Conservation (phyloP, 331 rosid species). For the Pyracantha coccinea region DNA sequence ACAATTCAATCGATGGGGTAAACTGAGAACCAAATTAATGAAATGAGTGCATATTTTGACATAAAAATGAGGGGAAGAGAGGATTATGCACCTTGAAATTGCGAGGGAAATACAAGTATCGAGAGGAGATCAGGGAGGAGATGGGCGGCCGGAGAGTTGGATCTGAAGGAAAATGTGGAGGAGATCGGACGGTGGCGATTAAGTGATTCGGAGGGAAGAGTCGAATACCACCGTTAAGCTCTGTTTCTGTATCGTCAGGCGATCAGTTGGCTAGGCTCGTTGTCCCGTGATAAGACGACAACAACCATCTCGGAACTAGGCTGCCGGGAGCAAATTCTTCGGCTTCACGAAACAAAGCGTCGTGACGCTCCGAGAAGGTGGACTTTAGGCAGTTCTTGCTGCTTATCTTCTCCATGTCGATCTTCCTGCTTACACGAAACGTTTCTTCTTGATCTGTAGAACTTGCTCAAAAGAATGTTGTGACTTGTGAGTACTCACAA, state of each 20-base stretch:
- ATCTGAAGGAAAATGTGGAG: constrained; percentile 7
- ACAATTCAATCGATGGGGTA: neutral
- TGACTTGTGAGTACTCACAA: too few species aligned
- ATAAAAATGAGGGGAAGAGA: neutral
- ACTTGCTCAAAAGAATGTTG: too few species aligned
- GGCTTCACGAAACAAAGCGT: too few species aligned
- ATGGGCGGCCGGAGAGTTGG: neutral
- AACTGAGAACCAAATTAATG: neutral
- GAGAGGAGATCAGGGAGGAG: constrained; percentile 6
- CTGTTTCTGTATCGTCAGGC: neutral
- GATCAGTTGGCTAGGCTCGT: neutral
- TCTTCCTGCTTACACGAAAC: too few species aligned
- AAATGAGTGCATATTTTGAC: neutral
- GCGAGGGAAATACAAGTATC: neutral
- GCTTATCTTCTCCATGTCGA: too few species aligned
- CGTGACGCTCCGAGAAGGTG: too few species aligned
- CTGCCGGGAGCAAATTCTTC: too few species aligned
- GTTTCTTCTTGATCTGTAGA: too few species aligned
- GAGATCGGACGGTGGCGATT: constrained; percentile 11
- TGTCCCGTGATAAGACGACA: too few species aligned
- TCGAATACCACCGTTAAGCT: neutral
- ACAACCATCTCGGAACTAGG: too few species aligned
- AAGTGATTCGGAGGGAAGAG: neutral
- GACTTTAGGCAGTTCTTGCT: too few species aligned
- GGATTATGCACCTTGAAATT: neutral